phyloP scores from a whole-genome alignment of 1,139 yeast genomes.

The Magnusiomyces suaveolens region DNA sequence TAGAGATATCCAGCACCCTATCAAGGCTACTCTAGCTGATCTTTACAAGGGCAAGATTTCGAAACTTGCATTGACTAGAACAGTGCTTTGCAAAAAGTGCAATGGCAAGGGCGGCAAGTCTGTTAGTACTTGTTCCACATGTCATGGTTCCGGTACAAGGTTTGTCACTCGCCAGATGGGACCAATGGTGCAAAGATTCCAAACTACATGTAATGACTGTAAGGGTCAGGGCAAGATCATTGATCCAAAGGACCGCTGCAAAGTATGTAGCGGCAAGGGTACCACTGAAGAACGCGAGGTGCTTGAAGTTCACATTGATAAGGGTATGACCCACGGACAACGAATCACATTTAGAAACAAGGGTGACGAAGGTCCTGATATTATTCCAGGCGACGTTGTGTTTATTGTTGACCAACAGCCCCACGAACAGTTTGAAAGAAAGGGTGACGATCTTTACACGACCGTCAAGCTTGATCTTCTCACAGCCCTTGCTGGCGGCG shows the following conservation, averaged over 20 bases:
- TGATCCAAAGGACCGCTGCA: conserved; percentile 84
- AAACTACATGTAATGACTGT: conserved; percentile 88
- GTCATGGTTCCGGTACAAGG: conserved; percentile 87
- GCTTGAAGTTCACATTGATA: conserved; percentile 87
- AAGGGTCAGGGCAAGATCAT: conserved; percentile 85
- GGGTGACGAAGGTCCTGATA: conserved; percentile 95
- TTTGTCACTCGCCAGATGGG: conserved; percentile 98
- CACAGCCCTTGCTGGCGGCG: conserved; percentile 96
- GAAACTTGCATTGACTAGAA: conserved; percentile 87
- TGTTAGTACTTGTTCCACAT: conserved; percentile 75
- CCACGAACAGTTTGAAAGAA: conserved; percentile 71
- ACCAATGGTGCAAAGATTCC: conserved; percentile 97
- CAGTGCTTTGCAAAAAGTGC: conserved; percentile 77
- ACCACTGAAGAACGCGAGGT: conserved; percentile 82
- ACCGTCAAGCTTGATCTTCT: conserved; percentile 83
- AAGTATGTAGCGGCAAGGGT: conserved; percentile 80
- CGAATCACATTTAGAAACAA: conserved; percentile 85
- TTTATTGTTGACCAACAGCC: conserved; percentile 68
- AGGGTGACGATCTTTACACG: conserved; percentile 78
- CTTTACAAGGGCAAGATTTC: conserved; percentile 61
- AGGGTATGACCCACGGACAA: conserved; percentile 96
- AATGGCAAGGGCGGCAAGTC: conserved; percentile 95
- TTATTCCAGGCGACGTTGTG: conserved; percentile 93
- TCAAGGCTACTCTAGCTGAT: conserved; percentile 82
- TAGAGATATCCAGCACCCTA: conserved; percentile 83